Conservation (phyloP, 164 flowering plant species). For the Aristolochia fimbriata region DNA sequence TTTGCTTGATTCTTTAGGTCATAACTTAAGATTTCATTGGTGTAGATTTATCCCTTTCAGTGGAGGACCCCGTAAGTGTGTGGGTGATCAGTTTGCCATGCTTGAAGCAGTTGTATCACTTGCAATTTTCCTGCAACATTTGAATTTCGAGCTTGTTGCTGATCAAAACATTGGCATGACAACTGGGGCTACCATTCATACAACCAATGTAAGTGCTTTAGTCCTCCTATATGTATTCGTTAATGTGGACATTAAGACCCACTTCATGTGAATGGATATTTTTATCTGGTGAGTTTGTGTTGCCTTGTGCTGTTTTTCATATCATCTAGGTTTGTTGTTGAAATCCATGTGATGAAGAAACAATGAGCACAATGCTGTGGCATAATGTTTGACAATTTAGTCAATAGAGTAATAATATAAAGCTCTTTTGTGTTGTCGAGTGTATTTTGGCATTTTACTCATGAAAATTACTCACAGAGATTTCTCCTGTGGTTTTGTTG, state of each 20-base stretch:
- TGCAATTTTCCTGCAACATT: constrained; percentile 60
- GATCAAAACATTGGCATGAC: constrained; percentile 88
- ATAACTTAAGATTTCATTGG: background rate
- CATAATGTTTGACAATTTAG: too few relatives aligned
- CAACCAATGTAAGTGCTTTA: constrained; percentile 58
- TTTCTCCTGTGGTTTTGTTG: too few relatives aligned
- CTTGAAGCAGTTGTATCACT: constrained; percentile 83
- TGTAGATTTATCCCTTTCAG: constrained; percentile 90
- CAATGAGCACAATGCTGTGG: too few relatives aligned
- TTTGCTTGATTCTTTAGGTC: background rate
- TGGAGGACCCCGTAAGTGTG: constrained; percentile 96
- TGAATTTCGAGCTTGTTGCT: constrained; percentile 77
- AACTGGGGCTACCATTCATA: constrained; percentile 96
- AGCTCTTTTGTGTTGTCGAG: too few relatives aligned
- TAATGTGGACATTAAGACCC: background rate
- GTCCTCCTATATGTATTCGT: background rate
- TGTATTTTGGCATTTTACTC: too few relatives aligned
- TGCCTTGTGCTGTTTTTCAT: too few relatives aligned
- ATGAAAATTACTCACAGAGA: too few relatives aligned
- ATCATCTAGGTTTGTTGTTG: too few relatives aligned
- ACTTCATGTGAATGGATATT: background rate
- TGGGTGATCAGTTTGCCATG: constrained; percentile 95
- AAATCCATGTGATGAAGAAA: too few relatives aligned
- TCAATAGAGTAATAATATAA: too few relatives aligned
- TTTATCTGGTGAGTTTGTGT: background rate